Conservation (phyloP, 495 filamentous ascomycete genomes). For the Penicillium lagena region DNA sequence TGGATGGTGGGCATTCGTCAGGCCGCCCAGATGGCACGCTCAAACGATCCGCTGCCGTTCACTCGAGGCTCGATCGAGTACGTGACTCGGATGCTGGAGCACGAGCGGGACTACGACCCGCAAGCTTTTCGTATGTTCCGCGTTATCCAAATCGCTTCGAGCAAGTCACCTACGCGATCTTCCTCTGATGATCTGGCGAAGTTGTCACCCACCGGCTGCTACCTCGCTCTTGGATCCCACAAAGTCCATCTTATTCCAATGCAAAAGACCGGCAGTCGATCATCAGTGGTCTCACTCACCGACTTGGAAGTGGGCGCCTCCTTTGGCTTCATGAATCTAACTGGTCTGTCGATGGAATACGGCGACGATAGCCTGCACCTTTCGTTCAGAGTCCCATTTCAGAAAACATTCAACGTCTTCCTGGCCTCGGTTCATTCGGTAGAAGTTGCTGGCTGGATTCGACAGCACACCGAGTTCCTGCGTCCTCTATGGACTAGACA, state of each 20-base stretch:
- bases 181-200: conserved; percentile 77
- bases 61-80: conserved; percentile 55
- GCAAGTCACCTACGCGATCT: conserved; percentile 50
- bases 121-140: conserved; percentile 72
- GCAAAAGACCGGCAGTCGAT: conserved; percentile 51
- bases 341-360: conserved; percentile 57
- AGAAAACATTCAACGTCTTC: conserved; percentile 55
- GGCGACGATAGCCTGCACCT: conserved; percentile 82
- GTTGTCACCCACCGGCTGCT: conserved; percentile 65
- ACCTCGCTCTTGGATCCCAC: conserved; percentile 79
- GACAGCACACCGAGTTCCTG: conserved; percentile 67
- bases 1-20: conserved; percentile 67
- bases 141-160: conserved; percentile 67
- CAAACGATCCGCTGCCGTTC: conserved; percentile 48
- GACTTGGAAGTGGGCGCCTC: conserved; percentile 44
- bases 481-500: conserved; percentile 78
- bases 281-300: conserved; percentile 47
- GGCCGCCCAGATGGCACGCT: conserved; percentile 48
- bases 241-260: conserved; percentile 76
- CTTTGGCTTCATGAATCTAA: conserved; percentile 72
- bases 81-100: conserved; percentile 60
- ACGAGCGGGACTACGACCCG: conserved; percentile 63
- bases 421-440: conserved; percentile 73
- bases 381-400: conserved; percentile 69
- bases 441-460: conserved; percentile 69